Base-by-base conservation (phyloP, 2,329 filamentous ascomycete species). In the Aspergillus novofumigatus region DNA sequence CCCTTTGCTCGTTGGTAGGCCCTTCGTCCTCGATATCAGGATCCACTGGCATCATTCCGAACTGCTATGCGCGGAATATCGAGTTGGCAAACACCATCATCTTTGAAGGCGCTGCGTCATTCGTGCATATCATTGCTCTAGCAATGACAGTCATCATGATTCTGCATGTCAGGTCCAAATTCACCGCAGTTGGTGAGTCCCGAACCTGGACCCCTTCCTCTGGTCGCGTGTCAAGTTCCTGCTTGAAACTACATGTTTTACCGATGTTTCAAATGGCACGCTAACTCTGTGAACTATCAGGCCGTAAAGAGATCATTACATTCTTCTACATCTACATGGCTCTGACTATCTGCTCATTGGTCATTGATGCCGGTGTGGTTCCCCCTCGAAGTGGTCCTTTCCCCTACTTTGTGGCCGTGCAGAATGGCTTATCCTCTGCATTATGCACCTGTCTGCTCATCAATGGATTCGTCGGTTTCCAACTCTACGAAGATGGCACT, bases 271-370 rank as follows among this genome's bases (percentile, higher is more conserved):
- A 20, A 21, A 14, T 14, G 20, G 17, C 11, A 56, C 50, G 53
- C 49, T 14, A 52, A 56, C 28, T 25, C 48, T 25, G 54, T 20
- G 48, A 56, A 49, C 47, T 52, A 50, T 57, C 61, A 86, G 85
- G 85, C 60, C 83, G 85, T 64, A 87, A 86, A 74, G 85, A 87
- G 68, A 87, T 88, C 69, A 89, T 91, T 52, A 90, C 89, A 51
- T 97, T 99, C 81, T 99, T 99, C 82, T 97, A 97, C 80, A 82
- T 96, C 62, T 99, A 96, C 80, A 89, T 96, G 82, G 81, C 93
- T 41, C 84, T 97, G 52, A 96, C 92, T 26, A 88, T 94, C 74
- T 82, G 89, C 69, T 97, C 93, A 8, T 86, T 99, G 61, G 83
- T 94, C 66, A 86, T 99, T 69, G 94, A 99, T 70, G 90, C 93